Evolutionary conservation across 1,284 basidiomycete species (phyloP), one percentile per base, ranked within the genome.

Genomic region (Moesziomyces globuligerus): DNA sequence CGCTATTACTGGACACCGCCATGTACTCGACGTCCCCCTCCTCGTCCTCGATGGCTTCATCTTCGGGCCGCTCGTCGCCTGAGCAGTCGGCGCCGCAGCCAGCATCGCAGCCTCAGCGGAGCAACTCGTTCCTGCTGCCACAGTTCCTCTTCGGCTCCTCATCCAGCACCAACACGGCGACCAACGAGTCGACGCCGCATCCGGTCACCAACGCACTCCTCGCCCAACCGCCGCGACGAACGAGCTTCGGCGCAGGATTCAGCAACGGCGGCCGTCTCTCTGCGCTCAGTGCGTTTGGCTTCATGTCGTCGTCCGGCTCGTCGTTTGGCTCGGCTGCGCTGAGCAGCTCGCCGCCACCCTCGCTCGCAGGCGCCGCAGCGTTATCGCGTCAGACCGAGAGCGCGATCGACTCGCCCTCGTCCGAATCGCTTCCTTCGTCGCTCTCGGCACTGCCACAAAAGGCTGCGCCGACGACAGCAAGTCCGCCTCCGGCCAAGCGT

Each of bases 1-100:
- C n/a, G n/a, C n/a, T n/a, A n/a, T n/a, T n/a, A n/a, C n/a, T n/a
- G n/a, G n/a, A n/a, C n/a, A n/a, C n/a, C n/a, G n/a, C n/a, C n/a
- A 67, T 67, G 55, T 72, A 67, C 37, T 67, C 64, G 32, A 67
- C 64, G 25, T 72, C 69, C 0, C 56, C 67, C 15, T 69, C 60
- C 21, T 50, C 54, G 4, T 65, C 67, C 3, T 60, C 55, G 4
- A 65, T 60, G 52, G 55, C 57, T 18, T 58, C 62, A 1, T 54
- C 57, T 4, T 71, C 68, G 0, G 68, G 68, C 20, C 49, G 68
- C 32, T 58, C 68, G 7, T 66, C 68, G 8, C 68, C 68, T 1
- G 68, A 71, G 15, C 61, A 60, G n/a, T 38, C 25, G 15, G 42
- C 60, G 17, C 52, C 40, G 11, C 54, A 52, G 15, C 39, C 42